These are phyloP conservation scores for Cladorrhinum sp. DNA, from an alignment of 2,329 filamentous ascomycete genomes.

Conservation along the genomic window DNA sequence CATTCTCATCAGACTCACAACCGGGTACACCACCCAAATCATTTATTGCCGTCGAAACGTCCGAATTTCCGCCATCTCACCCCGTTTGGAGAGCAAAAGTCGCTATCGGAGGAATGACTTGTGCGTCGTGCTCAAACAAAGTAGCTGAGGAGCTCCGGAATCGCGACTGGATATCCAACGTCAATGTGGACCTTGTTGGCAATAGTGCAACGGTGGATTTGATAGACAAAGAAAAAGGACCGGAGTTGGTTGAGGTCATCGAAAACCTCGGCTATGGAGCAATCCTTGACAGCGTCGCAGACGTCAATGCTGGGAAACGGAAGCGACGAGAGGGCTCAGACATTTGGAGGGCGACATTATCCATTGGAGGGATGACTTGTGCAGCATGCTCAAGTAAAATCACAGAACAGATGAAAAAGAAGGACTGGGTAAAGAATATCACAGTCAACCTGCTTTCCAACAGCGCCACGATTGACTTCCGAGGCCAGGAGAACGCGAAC, in stretches of 20 bases:
- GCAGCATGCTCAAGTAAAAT: slow-evolving; percentile 65
- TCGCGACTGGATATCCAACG: slow-evolving; percentile 54
- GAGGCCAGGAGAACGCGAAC: slow-evolving; percentile 43
- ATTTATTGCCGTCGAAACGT: slow-evolving; percentile 37
- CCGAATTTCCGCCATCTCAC: slow-evolving; percentile 20
- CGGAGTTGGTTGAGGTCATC: slow-evolving; percentile 53
- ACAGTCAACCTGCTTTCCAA: slow-evolving; percentile 65
- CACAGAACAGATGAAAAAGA: slow-evolving; percentile 55
- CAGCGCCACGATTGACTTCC: slow-evolving; percentile 60
- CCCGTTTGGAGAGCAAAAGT: slow-evolving; percentile 28
- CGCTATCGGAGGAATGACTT: slow-evolving; percentile 68
- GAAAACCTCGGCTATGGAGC: slow-evolving; percentile 68
- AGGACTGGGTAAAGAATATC: slow-evolving; percentile 56
- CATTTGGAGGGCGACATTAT: slow-evolving; percentile 51
- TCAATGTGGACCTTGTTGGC: slow-evolving; percentile 61
- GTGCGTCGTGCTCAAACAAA: slow-evolving; percentile 63
- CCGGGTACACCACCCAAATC: slow-evolving; percentile 24
- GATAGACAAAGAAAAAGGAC: slow-evolving; percentile 40
- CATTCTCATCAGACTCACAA: not conserved
- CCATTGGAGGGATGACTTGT: slow-evolving; percentile 72
- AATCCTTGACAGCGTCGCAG: slow-evolving; percentile 50
- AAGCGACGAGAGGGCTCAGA: slow-evolving; percentile 12
- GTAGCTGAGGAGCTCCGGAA: slow-evolving; percentile 61
- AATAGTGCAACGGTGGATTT: slow-evolving; percentile 65
- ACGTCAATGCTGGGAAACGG: slow-evolving; percentile 33